These are phyloP conservation scores for Chrysosporium keratinophilum DNA, from an alignment of 2,329 filamentous ascomycete genomes.

Conservation along the genomic window DNA sequence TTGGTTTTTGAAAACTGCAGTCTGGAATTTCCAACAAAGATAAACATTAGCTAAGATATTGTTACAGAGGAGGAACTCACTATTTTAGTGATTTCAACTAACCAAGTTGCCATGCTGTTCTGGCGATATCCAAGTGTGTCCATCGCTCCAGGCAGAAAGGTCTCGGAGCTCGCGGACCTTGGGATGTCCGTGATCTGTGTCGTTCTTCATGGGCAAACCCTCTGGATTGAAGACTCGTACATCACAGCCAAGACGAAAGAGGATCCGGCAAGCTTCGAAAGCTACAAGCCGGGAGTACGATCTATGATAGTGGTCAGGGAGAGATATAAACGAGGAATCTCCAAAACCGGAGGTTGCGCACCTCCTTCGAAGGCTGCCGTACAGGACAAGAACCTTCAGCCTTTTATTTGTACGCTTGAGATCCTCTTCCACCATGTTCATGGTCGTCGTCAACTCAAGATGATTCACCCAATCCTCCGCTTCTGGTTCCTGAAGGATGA, in stretches of 20 bases:
- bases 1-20: slow-evolving; percentile 58
- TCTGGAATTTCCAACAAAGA: slow-evolving; percentile 28
- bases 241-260: slow-evolving; percentile 55
- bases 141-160: slow-evolving; percentile 55
- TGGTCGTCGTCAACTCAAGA: slow-evolving; percentile 46
- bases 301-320: slow-evolving; percentile 23
- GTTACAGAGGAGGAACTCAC: background rate
- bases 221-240: slow-evolving; percentile 53
- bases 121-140: slow-evolving; percentile 55
- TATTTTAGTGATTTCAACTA: slow-evolving; percentile 16
- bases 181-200: slow-evolving; percentile 45
- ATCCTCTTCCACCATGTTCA: slow-evolving; percentile 44
- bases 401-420: slow-evolving; percentile 32
- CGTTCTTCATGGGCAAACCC: slow-evolving; percentile 54
- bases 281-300: slow-evolving; percentile 54
- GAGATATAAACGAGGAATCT: background rate
- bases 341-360: slow-evolving; percentile 21
- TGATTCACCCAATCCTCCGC: slow-evolving; percentile 46
- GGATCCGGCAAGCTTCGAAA: slow-evolving; percentile 49
- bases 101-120: slow-evolving; percentile 58
- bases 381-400: slow-evolving; percentile 50
- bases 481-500: slow-evolving; percentile 33
- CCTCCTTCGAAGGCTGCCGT: slow-evolving; percentile 47
- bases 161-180: slow-evolving; percentile 55
- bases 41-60: no score